Conservation (phyloP, 768 basidiomycete genomes). For the Rhizopogon sp. region DNA sequence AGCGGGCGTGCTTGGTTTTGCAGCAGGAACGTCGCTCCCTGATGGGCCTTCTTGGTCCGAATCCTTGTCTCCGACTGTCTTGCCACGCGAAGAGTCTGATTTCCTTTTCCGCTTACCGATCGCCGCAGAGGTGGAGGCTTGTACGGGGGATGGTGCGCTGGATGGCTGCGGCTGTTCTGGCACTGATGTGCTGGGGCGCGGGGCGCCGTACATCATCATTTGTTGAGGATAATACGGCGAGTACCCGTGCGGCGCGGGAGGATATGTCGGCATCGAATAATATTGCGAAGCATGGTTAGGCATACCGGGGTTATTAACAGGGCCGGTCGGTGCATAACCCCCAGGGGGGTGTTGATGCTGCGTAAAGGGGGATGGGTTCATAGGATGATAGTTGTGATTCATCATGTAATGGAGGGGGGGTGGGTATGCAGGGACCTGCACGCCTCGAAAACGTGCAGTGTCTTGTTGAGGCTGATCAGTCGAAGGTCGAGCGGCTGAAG, state of each 20-base stretch:
- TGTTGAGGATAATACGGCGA: slow-evolving; percentile 54
- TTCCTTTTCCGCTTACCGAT: slow-evolving; percentile 65
- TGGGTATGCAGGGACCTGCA: slow-evolving; percentile 51
- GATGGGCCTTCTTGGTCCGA: slow-evolving; percentile 63
- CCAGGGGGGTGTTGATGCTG: slow-evolving; percentile 35
- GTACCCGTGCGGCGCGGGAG: slow-evolving; percentile 34
- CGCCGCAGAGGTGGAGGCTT: slow-evolving; percentile 24
- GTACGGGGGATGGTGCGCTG: slow-evolving; percentile 28
- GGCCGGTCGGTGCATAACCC: slow-evolving; percentile 24
- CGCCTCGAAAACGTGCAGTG: slow-evolving; percentile 29
- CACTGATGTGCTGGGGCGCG: slow-evolving; percentile 31
- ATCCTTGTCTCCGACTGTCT: slow-evolving; percentile 37
- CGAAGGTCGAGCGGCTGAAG: slow-evolving; percentile 14
- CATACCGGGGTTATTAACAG: slow-evolving; percentile 36
- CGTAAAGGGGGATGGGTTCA: slow-evolving; percentile 49
- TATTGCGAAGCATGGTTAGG: slow-evolving; percentile 40
- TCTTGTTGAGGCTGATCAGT: slow-evolving; percentile 15
- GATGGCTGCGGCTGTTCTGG: slow-evolving; percentile 30
- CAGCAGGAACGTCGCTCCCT: slow-evolving; percentile 34
- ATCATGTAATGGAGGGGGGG: slow-evolving; percentile 52
- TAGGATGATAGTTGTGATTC: slow-evolving; percentile 61
- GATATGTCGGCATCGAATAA: slow-evolving; percentile 56
- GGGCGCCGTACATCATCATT: slow-evolving; percentile 63
- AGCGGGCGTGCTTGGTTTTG: slow-evolving; percentile 28
- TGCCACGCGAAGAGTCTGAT: slow-evolving; percentile 30